phyloP scores from a whole-genome alignment of 805 yeast genomes.

The Metschnikowia continentalis region DNA sequence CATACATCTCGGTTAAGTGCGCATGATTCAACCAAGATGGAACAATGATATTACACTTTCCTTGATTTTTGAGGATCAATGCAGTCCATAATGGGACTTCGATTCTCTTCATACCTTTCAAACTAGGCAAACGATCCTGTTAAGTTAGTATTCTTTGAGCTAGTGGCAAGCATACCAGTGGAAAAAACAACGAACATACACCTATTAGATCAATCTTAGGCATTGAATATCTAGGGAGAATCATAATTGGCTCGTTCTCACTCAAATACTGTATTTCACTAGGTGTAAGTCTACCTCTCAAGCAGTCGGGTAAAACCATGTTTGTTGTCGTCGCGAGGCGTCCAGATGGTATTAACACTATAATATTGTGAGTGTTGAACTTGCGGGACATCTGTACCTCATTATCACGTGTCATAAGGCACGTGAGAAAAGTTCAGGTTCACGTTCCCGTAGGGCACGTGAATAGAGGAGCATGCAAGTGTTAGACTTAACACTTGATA shows the following conservation, averaged over 20 bases:
- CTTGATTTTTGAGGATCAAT: conserved; percentile 73
- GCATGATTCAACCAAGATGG: conserved; percentile 76
- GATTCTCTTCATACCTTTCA: conserved; percentile 64
- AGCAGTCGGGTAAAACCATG: conserved; percentile 16
- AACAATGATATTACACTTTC: conserved; percentile 77
- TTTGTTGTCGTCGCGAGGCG: not conserved
- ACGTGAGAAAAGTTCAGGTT: too few relatives aligned
- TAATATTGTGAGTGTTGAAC: too few relatives aligned
- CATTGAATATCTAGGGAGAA: conserved; percentile 76
- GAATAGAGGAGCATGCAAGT: too few relatives aligned
- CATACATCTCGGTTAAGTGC: conserved; percentile 53
- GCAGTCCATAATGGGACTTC: conserved; percentile 88
- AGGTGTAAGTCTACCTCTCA: conserved; percentile 52
- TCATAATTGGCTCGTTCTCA: conserved; percentile 68
- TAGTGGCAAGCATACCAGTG: not conserved
- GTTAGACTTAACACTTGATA: too few relatives aligned
- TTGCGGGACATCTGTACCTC: too few relatives aligned
- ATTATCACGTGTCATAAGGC: too few relatives aligned
- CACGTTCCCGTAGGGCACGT: too few relatives aligned
- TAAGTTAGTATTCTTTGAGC: conserved; percentile 13
- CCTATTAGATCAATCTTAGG: conserved; percentile 63
- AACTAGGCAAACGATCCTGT: conserved; percentile 51
- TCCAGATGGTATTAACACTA: not conserved
- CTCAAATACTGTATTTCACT: conserved; percentile 80
- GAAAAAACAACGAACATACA: conserved; percentile 29